Percentiles rank a stretch among this genome's conserved stretches.
Evolutionary conservation across 495 filamentous ascomycete genomes (phyloP).

Genomic region (Aspergillus diversus): DNA sequence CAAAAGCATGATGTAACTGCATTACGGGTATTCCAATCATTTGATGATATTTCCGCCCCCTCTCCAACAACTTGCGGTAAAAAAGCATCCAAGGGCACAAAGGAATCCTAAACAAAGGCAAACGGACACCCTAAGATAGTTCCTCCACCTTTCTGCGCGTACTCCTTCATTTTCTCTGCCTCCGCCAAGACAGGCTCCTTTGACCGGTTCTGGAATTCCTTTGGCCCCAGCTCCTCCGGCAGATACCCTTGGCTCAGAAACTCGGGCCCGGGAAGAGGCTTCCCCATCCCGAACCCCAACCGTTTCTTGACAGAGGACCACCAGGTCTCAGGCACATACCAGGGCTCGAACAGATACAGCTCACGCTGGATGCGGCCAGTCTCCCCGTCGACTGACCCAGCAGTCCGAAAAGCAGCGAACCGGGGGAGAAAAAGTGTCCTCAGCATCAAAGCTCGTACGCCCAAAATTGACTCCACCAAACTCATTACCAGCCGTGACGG

Average conservation of each 20-base stretch:
- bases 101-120: constrained; percentile 5
- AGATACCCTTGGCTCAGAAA: constrained; percentile 15
- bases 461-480: background rate
- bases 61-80: too few relatives aligned
- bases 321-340: constrained; percentile 9
- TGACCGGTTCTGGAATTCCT: constrained; percentile 6
- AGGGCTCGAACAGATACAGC: constrained; percentile 12
- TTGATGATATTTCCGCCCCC: too few relatives aligned
- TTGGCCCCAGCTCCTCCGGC: constrained; percentile 14
- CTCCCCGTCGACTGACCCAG: background rate
- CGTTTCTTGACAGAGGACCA: constrained; percentile 1
- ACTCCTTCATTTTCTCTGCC: constrained; percentile 11
- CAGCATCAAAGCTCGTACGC: background rate
- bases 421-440: constrained; percentile 3
- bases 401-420: background rate
- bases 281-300: background rate
- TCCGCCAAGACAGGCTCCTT: constrained; percentile 7
- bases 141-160: constrained; percentile 8
- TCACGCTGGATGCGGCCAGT: constrained; percentile 1
- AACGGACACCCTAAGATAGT: constrained; percentile 11
- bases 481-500: background rate
- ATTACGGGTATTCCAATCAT: background rate
- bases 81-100: background rate
- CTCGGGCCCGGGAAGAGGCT: constrained; percentile 8
- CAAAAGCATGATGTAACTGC: background rate